Percentiles rank a stretch among this genome's conserved stretches.
phyloP scores from a whole-genome alignment of 2,329 filamentous ascomycete genomes.

The Didymella segeticola region DNA sequence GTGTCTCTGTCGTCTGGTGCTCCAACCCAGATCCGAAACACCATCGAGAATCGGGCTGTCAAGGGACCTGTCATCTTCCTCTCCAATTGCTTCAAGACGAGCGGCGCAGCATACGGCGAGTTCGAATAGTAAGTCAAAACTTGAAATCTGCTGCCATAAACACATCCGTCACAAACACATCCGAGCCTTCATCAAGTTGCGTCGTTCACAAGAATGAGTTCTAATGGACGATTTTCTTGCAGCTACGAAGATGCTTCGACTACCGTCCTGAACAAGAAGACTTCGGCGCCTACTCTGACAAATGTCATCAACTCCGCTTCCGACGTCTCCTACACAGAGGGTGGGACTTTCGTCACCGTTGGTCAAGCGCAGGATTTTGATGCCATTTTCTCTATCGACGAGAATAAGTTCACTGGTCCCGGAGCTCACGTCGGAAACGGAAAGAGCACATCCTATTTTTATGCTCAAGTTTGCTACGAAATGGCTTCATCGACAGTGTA shows the following conservation, averaged over 20 bases:
- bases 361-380: slow-evolving; percentile 3
- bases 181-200: too few species aligned
- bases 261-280: slow-evolving; percentile 1
- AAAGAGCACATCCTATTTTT: slow-evolving; percentile 7
- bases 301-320: slow-evolving; percentile 1
- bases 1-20: neutral
- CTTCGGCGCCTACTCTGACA: neutral
- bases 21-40: neutral
- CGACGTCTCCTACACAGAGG: neutral
- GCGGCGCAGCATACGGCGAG: neutral
- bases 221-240: neutral
- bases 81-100: slow-evolving; percentile 3
- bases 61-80: slow-evolving; percentile 6
- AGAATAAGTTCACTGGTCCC: neutral
- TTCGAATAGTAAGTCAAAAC: slow-evolving; percentile 2
- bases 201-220: too few species aligned
- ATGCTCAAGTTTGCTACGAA: slow-evolving; percentile 2
- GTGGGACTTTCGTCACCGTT: slow-evolving; percentile 1
- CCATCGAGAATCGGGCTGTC: neutral
- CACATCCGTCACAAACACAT: too few species aligned
- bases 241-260: slow-evolving; percentile 1
- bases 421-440: neutral
- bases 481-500: slow-evolving; percentile 4
- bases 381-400: slow-evolving; percentile 2
- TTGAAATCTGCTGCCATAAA: neutral